These are phyloP conservation scores for Styphnolobium japonicum DNA, from an alignment of 306 rosid species.

Conservation along the genomic window DNA sequence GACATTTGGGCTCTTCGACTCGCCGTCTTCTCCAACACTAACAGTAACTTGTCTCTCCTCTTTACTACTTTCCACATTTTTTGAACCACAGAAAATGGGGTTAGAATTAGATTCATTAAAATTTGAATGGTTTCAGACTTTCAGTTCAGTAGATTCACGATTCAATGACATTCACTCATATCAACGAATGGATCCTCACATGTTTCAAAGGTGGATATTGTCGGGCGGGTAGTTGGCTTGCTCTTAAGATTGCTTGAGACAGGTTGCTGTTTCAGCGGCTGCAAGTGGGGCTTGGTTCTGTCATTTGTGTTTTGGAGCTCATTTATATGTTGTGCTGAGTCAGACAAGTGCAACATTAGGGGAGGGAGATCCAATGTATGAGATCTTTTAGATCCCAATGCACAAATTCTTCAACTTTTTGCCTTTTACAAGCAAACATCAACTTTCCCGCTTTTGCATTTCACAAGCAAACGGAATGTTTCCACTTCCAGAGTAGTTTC, in stretches of 20 bases:
- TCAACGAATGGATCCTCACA: slow-evolving; percentile 9
- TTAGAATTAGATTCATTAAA: background rate
- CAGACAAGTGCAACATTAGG: background rate
- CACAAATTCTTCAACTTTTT: background rate
- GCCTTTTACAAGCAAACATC: background rate
- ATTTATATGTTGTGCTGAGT: background rate
- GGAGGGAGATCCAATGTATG: slow-evolving; percentile 29
- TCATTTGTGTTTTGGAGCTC: background rate
- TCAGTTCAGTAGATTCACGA: too few species aligned
- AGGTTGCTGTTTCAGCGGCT: slow-evolving; percentile 20
- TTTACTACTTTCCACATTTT: background rate
- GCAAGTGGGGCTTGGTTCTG: background rate
- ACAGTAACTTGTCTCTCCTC: slow-evolving; percentile 38
- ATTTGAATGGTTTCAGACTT: background rate
- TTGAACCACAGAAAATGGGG: background rate
- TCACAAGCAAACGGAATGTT: background rate
- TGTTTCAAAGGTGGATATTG: slow-evolving; percentile 4
- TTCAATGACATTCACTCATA: background rate
- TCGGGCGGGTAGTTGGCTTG: background rate
- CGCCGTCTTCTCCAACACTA: slow-evolving; percentile 72
- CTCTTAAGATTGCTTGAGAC: slow-evolving; percentile 1
- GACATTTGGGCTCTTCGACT: slow-evolving; percentile 87
- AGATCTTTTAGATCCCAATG: slow-evolving; percentile 38
- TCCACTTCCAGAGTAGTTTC: background rate
- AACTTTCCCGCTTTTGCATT: background rate